These are phyloP conservation scores for Backusella westeae DNA, from an alignment of 192 early-diverging fungal species.

Conservation along the genomic window DNA sequence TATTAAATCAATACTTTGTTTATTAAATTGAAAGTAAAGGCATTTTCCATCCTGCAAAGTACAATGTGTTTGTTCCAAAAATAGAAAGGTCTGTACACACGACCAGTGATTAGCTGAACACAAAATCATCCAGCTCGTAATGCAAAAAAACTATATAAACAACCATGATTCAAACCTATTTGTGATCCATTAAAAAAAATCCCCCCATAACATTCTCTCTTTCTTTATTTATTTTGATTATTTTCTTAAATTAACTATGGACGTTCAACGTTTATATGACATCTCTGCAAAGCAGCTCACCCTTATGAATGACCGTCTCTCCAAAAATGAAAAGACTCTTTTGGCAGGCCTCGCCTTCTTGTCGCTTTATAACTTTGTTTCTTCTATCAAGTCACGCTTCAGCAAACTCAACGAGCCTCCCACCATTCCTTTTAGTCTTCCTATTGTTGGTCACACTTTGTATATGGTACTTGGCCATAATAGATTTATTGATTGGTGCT, in stretches of 20 bases:
- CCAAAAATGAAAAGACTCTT: slow-evolving; percentile 1
- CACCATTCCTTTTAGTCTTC: slow-evolving; percentile 17
- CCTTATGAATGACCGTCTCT: neutral
- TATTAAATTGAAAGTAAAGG: neutral
- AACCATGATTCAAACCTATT: neutral
- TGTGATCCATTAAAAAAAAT: neutral
- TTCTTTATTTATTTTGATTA: neutral
- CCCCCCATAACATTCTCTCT: too few relatives aligned
- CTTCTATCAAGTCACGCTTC: neutral
- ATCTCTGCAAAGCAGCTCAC: neutral
- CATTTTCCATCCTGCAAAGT: neutral
- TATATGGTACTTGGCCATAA: slow-evolving; percentile 8
- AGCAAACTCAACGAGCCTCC: slow-evolving; percentile 11
- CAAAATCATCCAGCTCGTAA: neutral
- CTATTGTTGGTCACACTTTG: slow-evolving; percentile 25
- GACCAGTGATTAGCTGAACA: neutral
- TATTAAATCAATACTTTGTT: too few relatives aligned
- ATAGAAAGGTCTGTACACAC: neutral
- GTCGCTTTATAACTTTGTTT: neutral
- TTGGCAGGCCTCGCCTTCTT: neutral
- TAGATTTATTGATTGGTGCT: slow-evolving; percentile 26
- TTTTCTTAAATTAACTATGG: neutral
- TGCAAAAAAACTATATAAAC: neutral
- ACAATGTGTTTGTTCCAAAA: neutral
- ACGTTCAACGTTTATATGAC: neutral